phyloP scores from a whole-genome alignment of 2,329 filamentous ascomycete genomes.

The Nakataea oryzae region DNA sequence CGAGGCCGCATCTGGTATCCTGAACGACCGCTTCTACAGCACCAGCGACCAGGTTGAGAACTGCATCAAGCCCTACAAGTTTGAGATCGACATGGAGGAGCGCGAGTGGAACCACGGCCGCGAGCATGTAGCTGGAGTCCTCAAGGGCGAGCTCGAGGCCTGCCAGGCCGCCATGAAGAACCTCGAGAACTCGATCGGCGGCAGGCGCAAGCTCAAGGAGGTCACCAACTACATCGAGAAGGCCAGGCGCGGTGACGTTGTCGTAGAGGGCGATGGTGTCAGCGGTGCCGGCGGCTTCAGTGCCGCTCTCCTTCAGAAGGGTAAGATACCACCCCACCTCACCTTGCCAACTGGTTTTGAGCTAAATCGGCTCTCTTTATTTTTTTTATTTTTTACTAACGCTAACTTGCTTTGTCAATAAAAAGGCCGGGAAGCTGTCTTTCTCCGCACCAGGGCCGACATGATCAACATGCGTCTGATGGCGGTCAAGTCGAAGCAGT shows the following conservation, averaged over 20 bases:
- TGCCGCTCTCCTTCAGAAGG: conserved; percentile 70
- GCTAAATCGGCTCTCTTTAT: too few relatives aligned
- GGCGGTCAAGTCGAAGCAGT: conserved; percentile 86
- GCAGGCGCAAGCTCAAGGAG: conserved; percentile 75
- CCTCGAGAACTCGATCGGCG: conserved; percentile 69
- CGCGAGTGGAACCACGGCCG: conserved; percentile 79
- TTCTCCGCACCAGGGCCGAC: conserved; percentile 83
- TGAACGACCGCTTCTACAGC: conserved; percentile 92
- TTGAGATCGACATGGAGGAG: conserved; percentile 89
- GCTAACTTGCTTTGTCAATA: background rate
- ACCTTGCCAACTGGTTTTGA: background rate
- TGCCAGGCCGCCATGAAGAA: conserved; percentile 69
- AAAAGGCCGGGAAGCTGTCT: conserved; percentile 80
- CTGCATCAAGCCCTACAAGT: conserved; percentile 98
- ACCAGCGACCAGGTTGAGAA: conserved; percentile 98
- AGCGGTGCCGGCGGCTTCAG: conserved; percentile 92
- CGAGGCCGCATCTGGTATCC: conserved; percentile 78
- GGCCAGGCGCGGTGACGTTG: conserved; percentile 73
- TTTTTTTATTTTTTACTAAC: background rate
- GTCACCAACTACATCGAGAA: conserved; percentile 88
- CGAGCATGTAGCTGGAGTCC: conserved; percentile 66
- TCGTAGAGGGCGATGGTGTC: conserved; percentile 71
- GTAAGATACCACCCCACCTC: conserved; percentile 34
- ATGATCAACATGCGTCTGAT: conserved; percentile 83
- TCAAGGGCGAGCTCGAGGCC: conserved; percentile 81